Evolutionary conservation across 768 basidiomycete species (phyloP).

Genomic region (Inosperma sp.): DNA sequence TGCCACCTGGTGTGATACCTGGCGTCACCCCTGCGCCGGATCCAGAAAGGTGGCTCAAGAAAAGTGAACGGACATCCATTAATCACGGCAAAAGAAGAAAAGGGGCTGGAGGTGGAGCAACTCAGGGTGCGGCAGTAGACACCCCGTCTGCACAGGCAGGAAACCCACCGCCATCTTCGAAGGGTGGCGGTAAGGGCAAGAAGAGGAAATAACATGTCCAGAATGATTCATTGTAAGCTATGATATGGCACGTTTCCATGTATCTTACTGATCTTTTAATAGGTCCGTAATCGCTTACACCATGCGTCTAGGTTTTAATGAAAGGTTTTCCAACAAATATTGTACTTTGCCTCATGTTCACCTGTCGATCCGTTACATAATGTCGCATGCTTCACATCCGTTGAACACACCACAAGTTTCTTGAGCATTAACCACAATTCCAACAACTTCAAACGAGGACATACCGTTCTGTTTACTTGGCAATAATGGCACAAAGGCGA

Average conservation of each 20-base stretch:
- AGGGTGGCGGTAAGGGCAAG: constrained; percentile 53
- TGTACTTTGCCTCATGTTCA: constrained; percentile 16
- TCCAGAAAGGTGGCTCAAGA: constrained; percentile 87
- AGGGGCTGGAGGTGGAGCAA: constrained; percentile 52
- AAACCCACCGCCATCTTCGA: constrained; percentile 29
- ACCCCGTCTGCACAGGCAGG: constrained; percentile 26
- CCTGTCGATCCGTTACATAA: constrained; percentile 14
- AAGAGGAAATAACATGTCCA: constrained; percentile 52
- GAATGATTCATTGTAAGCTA: background rate
- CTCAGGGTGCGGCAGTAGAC: constrained; percentile 58
- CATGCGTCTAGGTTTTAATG: background rate
- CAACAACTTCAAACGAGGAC: background rate
- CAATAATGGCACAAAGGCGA: too few relatives aligned
- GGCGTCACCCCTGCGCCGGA: constrained; percentile 81
- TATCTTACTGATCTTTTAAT: constrained; percentile 1
- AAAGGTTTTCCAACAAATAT: constrained; percentile 1
- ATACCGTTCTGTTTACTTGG: too few relatives aligned
- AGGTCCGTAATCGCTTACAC: background rate
- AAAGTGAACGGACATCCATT: constrained; percentile 67
- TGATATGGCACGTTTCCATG: background rate
- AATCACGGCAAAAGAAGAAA: constrained; percentile 51
- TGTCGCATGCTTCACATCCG: background rate
- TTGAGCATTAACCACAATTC: background rate
- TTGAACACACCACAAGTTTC: background rate
- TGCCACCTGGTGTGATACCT: constrained; percentile 70